Conservation (phyloP, 1,284 basidiomycete species). For the Ustilago xerochloae region DNA sequence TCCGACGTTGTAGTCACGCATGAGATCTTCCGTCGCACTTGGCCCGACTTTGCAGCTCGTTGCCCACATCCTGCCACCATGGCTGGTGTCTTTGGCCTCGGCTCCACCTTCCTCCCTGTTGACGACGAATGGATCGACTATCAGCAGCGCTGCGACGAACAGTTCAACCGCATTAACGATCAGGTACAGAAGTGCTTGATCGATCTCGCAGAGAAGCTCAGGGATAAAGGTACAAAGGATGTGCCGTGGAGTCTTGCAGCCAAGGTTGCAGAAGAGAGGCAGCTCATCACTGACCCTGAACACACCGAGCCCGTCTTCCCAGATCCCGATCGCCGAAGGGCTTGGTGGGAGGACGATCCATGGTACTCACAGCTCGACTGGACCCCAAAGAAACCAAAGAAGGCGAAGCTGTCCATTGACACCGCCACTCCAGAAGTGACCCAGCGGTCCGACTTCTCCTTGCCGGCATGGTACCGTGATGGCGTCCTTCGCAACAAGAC, state of each 20-base stretch:
- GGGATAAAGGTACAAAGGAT: constrained; percentile 41
- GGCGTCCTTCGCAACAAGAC: constrained; percentile 44
- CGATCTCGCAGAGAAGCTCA: constrained; percentile 76
- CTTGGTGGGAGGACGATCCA: constrained; percentile 78
- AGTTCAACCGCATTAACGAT: constrained; percentile 80
- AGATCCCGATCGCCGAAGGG: constrained; percentile 32
- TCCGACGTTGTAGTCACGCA: constrained; percentile 87
- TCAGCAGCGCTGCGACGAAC: constrained; percentile 79
- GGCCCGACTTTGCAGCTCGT: constrained; percentile 83
- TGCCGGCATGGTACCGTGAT: constrained; percentile 60
- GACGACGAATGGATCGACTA: constrained; percentile 89
- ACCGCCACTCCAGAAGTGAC: constrained; percentile 3
- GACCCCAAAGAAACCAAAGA: constrained; percentile 86
- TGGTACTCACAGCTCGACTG: constrained; percentile 95
- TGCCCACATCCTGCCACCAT: constrained; percentile 95
- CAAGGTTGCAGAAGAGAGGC: constrained; percentile 57
- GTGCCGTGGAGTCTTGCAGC: constrained; percentile 55
- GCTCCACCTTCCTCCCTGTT: constrained; percentile 88
- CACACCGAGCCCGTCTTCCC: constrained; percentile 33
- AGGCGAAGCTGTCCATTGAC: constrained; percentile 10
- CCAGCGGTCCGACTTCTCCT: constrained; percentile 17
- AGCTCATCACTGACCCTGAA: constrained; percentile 17
- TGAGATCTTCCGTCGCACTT: constrained; percentile 80
- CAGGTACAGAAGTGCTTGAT: constrained; percentile 78
- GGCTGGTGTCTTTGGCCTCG: constrained; percentile 90